A percentile compares a stretch with the other conserved stretches of the same genome.
Evolutionary conservation across 805 yeast genomes (phyloP).

Genomic region (Candida takata): DNA sequence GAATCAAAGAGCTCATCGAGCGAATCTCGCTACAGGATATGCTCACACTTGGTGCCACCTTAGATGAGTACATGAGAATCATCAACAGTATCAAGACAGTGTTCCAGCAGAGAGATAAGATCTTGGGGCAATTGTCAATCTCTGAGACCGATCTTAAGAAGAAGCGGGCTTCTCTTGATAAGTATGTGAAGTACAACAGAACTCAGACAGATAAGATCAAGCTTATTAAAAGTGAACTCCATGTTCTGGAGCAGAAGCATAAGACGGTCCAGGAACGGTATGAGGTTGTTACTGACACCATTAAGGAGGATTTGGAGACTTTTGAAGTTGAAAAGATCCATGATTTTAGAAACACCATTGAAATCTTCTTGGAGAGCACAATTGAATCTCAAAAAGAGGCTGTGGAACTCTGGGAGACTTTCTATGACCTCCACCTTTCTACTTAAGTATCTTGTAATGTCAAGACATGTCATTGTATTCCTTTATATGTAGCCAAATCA

Average conservation of each 20-base stretch:
- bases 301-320: conserved; percentile 54
- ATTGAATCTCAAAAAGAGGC: conserved; percentile 92
- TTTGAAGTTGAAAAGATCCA: conserved; percentile 72
- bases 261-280: conserved; percentile 50
- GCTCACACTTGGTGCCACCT: conserved; percentile 74
- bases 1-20: conserved; percentile 66
- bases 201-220: conserved; percentile 59
- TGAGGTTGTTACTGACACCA: conserved; percentile 55
- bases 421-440: conserved; percentile 50
- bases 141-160: conserved; percentile 44
- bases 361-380: conserved; percentile 81
- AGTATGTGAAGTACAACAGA: conserved; percentile 37
- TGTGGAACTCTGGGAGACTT: conserved; percentile 83
- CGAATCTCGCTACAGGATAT: conserved; percentile 81
- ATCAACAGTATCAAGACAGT: conserved; percentile 69
- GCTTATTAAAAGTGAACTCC: conserved; percentile 51
- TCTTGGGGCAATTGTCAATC: conserved; percentile 38
- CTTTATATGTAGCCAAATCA: background rate
- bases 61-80: conserved; percentile 80
- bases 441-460: background rate
- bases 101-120: conserved; percentile 65
- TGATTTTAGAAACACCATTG: conserved; percentile 85
- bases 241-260: conserved; percentile 45
- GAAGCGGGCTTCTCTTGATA: conserved; percentile 40
- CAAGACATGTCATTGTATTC: too few relatives aligned